Base-by-base conservation (phyloP, 768 basidiomycete species). In the Pleurotus salmoneostramineus region DNA sequence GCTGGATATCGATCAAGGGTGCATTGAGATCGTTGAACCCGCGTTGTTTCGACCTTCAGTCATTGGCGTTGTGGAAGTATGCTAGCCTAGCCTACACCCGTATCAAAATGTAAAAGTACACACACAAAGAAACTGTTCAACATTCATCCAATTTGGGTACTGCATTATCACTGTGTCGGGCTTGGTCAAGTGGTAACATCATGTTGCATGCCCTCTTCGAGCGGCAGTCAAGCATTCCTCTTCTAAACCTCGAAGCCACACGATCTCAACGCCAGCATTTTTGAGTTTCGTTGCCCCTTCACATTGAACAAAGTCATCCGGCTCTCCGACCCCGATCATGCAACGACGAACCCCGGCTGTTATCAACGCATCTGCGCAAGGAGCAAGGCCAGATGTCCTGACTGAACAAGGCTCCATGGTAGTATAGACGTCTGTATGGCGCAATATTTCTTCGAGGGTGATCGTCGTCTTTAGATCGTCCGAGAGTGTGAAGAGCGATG, bases 391-490 rank as follows among this genome's bases (percentile, higher is more conserved):
- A 0, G 92, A 95, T 6, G 92, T 89, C 58, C 97, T 78, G 35
- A 91, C 71, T 4, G 94, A 96, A 68, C 97, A 99, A 7, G 96
- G 97, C 67, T 99, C 97, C 77, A 99, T 83, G 0, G 97, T 98
- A 0, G 95, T 96, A 67, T 97, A 98, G 44, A 91, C 87, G 68
- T 93, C 90, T 21, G 85, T 77, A 21, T 77, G 77, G 15, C 72
- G 60, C 43, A 90, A 71, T 31, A 95, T 65, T 11, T 83, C 74
- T 56, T 81, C 74, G 46, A 83, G 59, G 42, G 69, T 64, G 21
- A 72, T 57, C 21, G 52, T 36, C 10, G 52, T 21, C 11, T 43
- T 15, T 17, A 17, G 17, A 6, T 45, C 40, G 1, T 74, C 68
- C 8, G 72, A 60, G 0, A 70, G 59, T 5, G 63, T 60, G 44